Base-by-base conservation (phyloP, 2,329 filamentous ascomycete species). In the Pseudocercospora cruenta region DNA sequence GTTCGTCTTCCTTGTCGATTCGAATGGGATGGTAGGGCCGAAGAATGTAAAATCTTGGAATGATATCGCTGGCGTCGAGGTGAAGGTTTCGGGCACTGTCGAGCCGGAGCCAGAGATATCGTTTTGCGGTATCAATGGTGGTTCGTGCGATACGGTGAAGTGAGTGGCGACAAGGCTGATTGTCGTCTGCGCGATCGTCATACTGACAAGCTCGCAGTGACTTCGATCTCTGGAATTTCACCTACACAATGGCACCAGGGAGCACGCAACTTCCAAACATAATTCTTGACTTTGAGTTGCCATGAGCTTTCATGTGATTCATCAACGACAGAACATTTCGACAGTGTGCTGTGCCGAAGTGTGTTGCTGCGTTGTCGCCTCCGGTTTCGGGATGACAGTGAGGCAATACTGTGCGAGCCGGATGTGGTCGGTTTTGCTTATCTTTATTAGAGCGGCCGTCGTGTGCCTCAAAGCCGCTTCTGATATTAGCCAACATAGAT, bases 161-260 rank as follows among this genome's bases (percentile, higher is more conserved):
- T 68, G 63, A 62, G 65, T 64, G 0, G 51, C 12, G 51, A 55
- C 21, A 54, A 54, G 51, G 24, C 45, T 49, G 45, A 49, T 49
- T 24, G 24, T 54, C 51, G 51, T 6, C 8, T 54, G 28, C 14
- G 28, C 45, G n/a, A 45, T 55, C 4, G 60, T 39, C 36, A 45
- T 39, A 16, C 26, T 65, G 24, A 60, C 33, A 43, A 39, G 47
- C 19, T 31, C 22, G 49, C 36, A 69, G 69, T 62, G 67, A 66
- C 47, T 70, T 69, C 19, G 69, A 70, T 28, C 26, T 69, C 7
- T 66, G 67, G 67, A 70, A 69, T 45, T 64, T 70, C 51, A 66
- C 69, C 2, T 70, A 69, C 58, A 31, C 60, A 21, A 69, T 70
- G 67, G 59, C 69, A 21, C n/a, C 58, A 8, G 63, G 36, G 9